Base-by-base conservation (phyloP, 495 filamentous ascomycete species). In the Aspergillus sparsus region DNA sequence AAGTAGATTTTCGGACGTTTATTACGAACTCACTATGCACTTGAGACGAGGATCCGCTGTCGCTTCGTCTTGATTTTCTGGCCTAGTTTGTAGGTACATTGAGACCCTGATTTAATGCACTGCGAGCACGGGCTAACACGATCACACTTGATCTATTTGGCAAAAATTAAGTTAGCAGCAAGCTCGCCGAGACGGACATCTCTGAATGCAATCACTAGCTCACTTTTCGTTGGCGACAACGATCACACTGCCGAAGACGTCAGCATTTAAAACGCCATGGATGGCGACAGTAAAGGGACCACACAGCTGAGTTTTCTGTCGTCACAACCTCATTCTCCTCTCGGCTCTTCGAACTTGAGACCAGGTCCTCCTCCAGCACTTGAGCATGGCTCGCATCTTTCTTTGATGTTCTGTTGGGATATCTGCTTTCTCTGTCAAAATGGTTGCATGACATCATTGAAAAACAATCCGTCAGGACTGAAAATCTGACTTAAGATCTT, bases 1-100 rank as follows among this genome's bases (percentile, higher is more conserved):
- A 27, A 3, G 3, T 27, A 27, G 21, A 27, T 1, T 3, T 27
- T 27, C n/a, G 9, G 54, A 39, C 15, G 21, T 46, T 31, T 16
- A n/a, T 10, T 7, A 18, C 15, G 27, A 10, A 63, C 61, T 59
- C n/a, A 63, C 61, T 55, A 63, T 51, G 36, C 12, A 41, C 18
- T 49, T 34, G 61, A 63, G 32, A 63, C 36, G 37, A 63, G 34
- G 18, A 63, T 56, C 37, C 61, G 16, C 27, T 59, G 61, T 41
- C 61, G 50, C 51, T 42, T 55, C 41, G 57, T 51, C 33, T 36
- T 58, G 27, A 49, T 33, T 49, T 51, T 63, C 10, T 32, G 45
- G 42, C 55, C 21, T 1, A 33, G 10, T 35, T 39, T 37, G 44
- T 59, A 63, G 13, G 51, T 33, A 45, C 55, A 63, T 27, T 47